Evolutionary conservation across 164 flowering plant species (phyloP), one percentile per base, ranked within the genome.

Genomic region (Dillenia suffruticosa): DNA sequence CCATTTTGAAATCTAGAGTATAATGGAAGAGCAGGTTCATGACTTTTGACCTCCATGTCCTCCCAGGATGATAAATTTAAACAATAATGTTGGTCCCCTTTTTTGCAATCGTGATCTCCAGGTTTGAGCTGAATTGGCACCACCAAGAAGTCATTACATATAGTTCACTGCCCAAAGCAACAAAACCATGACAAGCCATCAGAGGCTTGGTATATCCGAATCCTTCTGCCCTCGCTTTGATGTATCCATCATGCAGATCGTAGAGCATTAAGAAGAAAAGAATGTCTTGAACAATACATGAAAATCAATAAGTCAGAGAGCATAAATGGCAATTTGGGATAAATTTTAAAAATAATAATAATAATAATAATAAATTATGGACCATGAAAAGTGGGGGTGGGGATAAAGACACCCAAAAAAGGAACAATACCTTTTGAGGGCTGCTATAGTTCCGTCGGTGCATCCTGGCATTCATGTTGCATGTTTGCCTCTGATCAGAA

Each of bases 191-290:
- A 65, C 14, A 76, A 67, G 47, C 72, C 77, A 51, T 49, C 43
- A 10, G 68, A 73, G 13, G 76, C 67, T 70, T 13, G 98, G 95
- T 40, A 92, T 72, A 54, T 69, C 70, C 1, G 91, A 70, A 65
- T 89, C 98, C 77, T 77, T 76, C 43, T 1, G 47, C 98, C 96
- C 89, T 5, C 81, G 67, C 61, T 92, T 92, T 17, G 72, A 69
- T 70, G 50, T 86, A 92, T 65, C 96, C 88, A 82, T 9, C 26
- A 59, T 9, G 54, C n/a, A 56, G 15, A 52, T 32, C 6, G 40
- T 32, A 32, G 40, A 32, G 40, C 40, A 32, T 32, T 32, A 32
- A 32, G 40, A 32, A 32, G 40, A 5, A 32, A 32, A 32, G 40
- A 32, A 32, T 32, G 40, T 32, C 40, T 32, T 32, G 0, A 32